Evolutionary conservation across 176 grass and related monocot genomes (phyloP), one percentile per base, ranked within the genome.

Genomic region (Carex scoparia): DNA sequence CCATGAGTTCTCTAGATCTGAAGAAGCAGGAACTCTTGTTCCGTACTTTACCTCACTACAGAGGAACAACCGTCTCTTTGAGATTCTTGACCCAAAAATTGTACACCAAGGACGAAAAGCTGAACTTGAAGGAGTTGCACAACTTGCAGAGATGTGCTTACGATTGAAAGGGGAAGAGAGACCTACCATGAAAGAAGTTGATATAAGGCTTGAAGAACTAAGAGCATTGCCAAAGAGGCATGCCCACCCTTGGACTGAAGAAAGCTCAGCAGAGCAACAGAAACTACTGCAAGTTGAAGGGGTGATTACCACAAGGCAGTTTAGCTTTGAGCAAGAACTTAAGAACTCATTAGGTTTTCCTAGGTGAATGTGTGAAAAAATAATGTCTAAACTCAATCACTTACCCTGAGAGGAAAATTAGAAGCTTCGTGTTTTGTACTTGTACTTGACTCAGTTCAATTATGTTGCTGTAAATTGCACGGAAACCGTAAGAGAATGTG

Each of bases 111-210:
- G 70, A 65, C 27, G 7, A 27, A 77, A 23, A 37, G 57, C 12
- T 32, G 46, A 87, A 33, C 31, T 49, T 1, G 40, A 65, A 82
- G 77, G 27, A 87, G 62, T 87, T 61, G 85, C 85, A 40, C 5
- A 30, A 4, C 78, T 87, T 44, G 85, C 78, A 60, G 60, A 57
- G 12, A 10, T 76, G 0, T 87, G 77, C 32, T 79, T 87, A 42
- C 49, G 78, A 33, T 59, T 87, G 64, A 73, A 57, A 59, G 85
- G 85, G 5, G 77, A 48, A 28, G 77, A 86, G 46, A 80, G 84
- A 42, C 82, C 87, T 18, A 85, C 76, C 2, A 89, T 85, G 83
- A 85, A 72, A 62, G 83, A 85, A 74, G 75, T 89, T n/a, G 65
- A 89, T 10, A 65, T 55, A 28, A 81, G 23, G 55, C 87, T 89